Conservation (phyloP, 176 grass and related monocot species). For the Thalia dealbata region DNA sequence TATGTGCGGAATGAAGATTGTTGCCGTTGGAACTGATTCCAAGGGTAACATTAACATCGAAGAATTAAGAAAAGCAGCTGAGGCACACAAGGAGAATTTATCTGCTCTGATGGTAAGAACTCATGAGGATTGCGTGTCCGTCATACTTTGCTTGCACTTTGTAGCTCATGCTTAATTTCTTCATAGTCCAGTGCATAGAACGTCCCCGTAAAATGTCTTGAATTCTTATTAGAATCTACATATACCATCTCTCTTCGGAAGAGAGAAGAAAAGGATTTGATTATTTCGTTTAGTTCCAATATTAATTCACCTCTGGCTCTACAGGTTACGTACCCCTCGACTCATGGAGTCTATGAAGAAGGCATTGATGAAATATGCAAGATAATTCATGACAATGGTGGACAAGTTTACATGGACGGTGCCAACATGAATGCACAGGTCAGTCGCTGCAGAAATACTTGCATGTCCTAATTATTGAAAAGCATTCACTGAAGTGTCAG, state of each 20-base stretch:
- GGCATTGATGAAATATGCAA: slow-evolving; percentile 98
- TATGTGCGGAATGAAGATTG: slow-evolving; percentile 99
- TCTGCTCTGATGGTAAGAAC: slow-evolving; percentile 80
- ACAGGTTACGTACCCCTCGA: slow-evolving; percentile 98
- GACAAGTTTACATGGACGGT: slow-evolving; percentile 99
- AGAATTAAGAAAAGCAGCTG: slow-evolving; percentile 83
- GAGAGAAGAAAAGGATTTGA: not conserved
- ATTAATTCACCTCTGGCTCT: slow-evolving; percentile 16
- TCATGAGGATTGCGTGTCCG: not conserved
- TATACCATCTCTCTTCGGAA: not conserved
- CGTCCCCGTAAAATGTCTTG: not conserved
- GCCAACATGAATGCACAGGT: slow-evolving; percentile 99
- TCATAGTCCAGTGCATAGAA: not conserved
- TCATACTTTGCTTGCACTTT: not conserved
- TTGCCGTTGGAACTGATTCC: slow-evolving; percentile 93
- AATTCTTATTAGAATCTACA: not conserved
- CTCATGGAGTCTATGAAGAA: slow-evolving; percentile 99
- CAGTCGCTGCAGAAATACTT: slow-evolving; percentile 11
- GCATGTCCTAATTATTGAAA: not conserved
- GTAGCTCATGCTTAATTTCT: not conserved
- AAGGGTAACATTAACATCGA: slow-evolving; percentile 98
- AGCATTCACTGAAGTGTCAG: not conserved
- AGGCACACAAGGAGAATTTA: slow-evolving; percentile 84
- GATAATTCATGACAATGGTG: slow-evolving; percentile 94
- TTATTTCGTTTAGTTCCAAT: not conserved